phyloP scores from a whole-genome alignment of 2,329 filamentous ascomycete genomes.

The Calonectria crousiana region DNA sequence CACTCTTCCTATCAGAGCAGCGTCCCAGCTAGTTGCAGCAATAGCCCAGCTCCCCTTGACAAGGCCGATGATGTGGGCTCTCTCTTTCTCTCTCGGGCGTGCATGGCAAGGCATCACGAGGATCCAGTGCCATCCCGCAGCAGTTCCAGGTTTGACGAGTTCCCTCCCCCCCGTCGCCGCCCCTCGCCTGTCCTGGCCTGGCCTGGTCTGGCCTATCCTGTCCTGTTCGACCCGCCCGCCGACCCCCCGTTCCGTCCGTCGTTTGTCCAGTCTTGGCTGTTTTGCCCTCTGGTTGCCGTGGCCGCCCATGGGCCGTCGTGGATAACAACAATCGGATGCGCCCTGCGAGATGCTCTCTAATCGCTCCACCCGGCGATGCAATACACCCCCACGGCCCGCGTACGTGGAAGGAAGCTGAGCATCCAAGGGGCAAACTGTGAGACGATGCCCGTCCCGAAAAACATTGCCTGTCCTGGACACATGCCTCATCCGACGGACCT shows the following conservation, averaged over 20 bases:
- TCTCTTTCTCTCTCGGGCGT: neutral
- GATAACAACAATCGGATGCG: conserved; percentile 23
- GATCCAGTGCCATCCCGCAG: conserved; percentile 17
- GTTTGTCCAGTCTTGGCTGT: neutral
- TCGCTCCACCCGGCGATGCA: conserved; percentile 3
- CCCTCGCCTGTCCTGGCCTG: conserved; percentile 7
- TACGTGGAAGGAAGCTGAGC: conserved; percentile 5
- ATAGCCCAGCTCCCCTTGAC: conserved; percentile 14
- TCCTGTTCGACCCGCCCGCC: conserved; percentile 2
- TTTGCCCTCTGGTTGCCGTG: conserved; percentile 20
- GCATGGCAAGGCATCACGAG: conserved; percentile 25
- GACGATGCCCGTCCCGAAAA: conserved; percentile 7
- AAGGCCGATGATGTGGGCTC: conserved; percentile 14
- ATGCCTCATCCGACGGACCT: conserved; percentile 43
- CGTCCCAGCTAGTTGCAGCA: conserved; percentile 13
- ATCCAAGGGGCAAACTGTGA: conserved; percentile 8
- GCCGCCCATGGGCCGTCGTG: conserved; percentile 15
- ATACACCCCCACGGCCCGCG: conserved; percentile 14
- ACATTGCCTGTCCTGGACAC: conserved; percentile 11
- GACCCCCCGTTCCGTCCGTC: neutral
- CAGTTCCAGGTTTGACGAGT: conserved; percentile 27
- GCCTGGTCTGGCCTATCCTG: conserved; percentile 6
- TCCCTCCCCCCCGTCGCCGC: conserved; percentile 16
- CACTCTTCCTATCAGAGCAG: conserved; percentile 15
- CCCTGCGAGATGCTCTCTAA: conserved; percentile 15